Evolutionary conservation across 2,329 filamentous ascomycete genomes (phyloP), one percentile per base, ranked within the genome.

Genomic region (Pseudocercospora cruenta): DNA sequence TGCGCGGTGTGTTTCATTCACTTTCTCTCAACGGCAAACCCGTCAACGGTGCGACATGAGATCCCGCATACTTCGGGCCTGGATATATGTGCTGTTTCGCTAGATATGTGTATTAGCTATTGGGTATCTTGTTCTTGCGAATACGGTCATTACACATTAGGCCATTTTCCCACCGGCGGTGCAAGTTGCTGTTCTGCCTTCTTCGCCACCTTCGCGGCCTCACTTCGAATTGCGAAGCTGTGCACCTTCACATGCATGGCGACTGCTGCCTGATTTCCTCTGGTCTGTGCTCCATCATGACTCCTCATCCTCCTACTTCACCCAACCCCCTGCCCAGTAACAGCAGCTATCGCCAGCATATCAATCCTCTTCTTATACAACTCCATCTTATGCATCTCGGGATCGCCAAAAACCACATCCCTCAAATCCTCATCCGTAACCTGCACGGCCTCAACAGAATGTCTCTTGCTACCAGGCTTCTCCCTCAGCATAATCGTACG

Each of bases 331-430:
- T 60, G 54, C 28, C 80, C 83, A 26, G 86, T 90, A 10, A 91
- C 88, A 10, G 90, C 91, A 65, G 85, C 87, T 1, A 89, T 88
- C 10, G 91, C 91, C 63, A 96, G 78, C 3, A 83, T 81, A 76
- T 95, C 90, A 53, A 96, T 86, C 61, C 93, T 81, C 21, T 84
- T 86, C 14, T 87, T 87, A 78, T 96, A 96, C 21, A 95, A 75
- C 66, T 82, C 87, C 93, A 96, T 96, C 71, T 88, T 83, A 80
- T 96, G 93, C 76, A 88, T 90, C 51, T 92, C 82, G 0, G 91
- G 91, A 76, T 96, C 92, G 0, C 93, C 93, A 85, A 93, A 96
- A 3, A 96, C 83, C 0, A 93, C 85, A 1, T 83, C 84, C 24
- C 90, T 82, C 59, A 96, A 78, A 74, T 91, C 83, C 51, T 89